Percentiles rank a stretch among this genome's conserved stretches.
phyloP scores from a whole-genome alignment of 257 asterid species.

The Eustoma russellianum region DNA sequence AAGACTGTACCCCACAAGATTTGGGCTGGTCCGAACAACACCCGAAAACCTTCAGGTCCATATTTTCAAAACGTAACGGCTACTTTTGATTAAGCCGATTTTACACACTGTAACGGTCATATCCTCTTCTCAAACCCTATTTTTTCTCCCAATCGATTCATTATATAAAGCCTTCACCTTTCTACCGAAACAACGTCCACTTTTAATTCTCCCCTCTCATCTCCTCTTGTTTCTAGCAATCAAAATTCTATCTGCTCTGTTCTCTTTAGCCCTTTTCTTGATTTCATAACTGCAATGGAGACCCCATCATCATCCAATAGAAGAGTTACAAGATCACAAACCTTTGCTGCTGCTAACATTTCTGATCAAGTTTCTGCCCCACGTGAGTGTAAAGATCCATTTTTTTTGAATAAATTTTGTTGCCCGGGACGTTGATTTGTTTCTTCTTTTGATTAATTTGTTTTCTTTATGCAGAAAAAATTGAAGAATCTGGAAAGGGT shows the following conservation, averaged over 20 bases:
- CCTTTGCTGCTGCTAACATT: slow-evolving; percentile 32
- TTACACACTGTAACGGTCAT: slow-evolving; percentile 57
- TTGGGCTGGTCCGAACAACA: not conserved
- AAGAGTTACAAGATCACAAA: slow-evolving; percentile 72
- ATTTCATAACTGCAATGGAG: slow-evolving; percentile 41
- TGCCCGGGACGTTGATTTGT: not conserved
- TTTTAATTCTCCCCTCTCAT: not conserved
- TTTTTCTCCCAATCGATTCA: not conserved
- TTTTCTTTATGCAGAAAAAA: slow-evolving; percentile 31
- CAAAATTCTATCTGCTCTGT: slow-evolving; percentile 1
- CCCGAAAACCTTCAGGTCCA: not conserved
- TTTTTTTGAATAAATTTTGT: not conserved
- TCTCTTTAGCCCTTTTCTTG: not conserved
- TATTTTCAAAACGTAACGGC: slow-evolving; percentile 18
- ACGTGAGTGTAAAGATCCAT: slow-evolving; percentile 12
- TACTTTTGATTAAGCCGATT: slow-evolving; percentile 15
- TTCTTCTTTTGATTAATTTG: slow-evolving; percentile 4
- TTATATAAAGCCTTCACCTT: slow-evolving; percentile 26
- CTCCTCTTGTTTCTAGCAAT: not conserved
- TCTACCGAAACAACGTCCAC: slow-evolving; percentile 10
- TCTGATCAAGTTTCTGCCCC: slow-evolving; percentile 17
- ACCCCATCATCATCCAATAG: slow-evolving; percentile 63
- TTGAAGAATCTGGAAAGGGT: slow-evolving; percentile 40
- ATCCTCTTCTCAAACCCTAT: slow-evolving; percentile 18
- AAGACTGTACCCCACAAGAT: not conserved